phyloP scores from a whole-genome alignment of 2,329 filamentous ascomycete genomes.

The Cercospora sp. region DNA sequence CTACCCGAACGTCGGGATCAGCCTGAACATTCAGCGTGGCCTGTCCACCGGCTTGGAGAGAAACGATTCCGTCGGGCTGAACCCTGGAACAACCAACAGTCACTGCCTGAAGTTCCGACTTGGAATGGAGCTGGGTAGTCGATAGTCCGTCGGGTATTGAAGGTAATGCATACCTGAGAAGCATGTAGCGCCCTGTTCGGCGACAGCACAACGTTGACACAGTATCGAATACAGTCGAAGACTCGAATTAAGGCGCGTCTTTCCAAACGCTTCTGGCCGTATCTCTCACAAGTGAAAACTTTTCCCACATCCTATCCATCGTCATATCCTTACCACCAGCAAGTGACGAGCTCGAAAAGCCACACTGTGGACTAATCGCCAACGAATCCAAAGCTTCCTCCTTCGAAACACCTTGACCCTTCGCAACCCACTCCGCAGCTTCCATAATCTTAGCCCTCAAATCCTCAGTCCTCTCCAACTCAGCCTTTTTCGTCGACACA shows the following conservation, averaged over 20 bases:
- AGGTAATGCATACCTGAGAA: not conserved
- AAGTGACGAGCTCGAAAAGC: conserved; percentile 35
- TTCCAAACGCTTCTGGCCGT: conserved; percentile 33
- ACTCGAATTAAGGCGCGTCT: not conserved
- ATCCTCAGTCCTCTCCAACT: conserved; percentile 32
- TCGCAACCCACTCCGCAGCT: conserved; percentile 35
- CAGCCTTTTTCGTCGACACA: conserved; percentile 37
- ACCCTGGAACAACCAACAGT: not conserved
- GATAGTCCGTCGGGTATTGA: not conserved
- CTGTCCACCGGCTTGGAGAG: not conserved
- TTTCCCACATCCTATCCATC: conserved; percentile 37
- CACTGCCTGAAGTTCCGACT: not conserved
- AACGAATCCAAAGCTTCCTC: conserved; percentile 34
- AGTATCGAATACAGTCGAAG: not conserved
- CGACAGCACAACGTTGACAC: not conserved
- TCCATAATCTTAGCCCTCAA: conserved; percentile 31
- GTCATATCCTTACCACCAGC: conserved; percentile 36
- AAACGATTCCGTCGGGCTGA: not conserved
- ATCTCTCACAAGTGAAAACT: conserved; percentile 34
- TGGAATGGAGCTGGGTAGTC: not conserved
- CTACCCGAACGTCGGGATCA: not conserved
- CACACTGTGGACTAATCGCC: conserved; percentile 38
- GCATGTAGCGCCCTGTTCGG: not conserved
- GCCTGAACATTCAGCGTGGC: not conserved
- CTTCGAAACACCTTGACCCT: conserved; percentile 31